Evolutionary conservation across 495 filamentous ascomycete species (phyloP).

Genomic region (Penicillium crystallinum): DNA sequence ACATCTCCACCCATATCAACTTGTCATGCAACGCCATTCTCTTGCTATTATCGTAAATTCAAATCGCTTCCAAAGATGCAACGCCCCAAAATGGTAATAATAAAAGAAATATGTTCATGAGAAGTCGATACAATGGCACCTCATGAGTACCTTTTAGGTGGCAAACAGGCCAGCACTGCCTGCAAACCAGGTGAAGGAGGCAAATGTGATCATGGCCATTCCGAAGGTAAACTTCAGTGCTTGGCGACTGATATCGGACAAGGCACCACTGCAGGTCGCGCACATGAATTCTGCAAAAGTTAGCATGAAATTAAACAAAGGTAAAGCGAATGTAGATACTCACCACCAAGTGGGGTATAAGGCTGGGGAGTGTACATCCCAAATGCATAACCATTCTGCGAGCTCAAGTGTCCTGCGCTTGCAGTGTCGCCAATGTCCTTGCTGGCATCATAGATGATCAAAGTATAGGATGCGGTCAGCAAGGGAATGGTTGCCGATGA

Average conservation of each 20-base stretch:
- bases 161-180: slow-evolving; percentile 58
- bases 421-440: slow-evolving; percentile 56
- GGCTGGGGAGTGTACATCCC: slow-evolving; percentile 73
- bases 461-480: slow-evolving; percentile 73
- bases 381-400: slow-evolving; percentile 61
- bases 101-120: slow-evolving; percentile 22
- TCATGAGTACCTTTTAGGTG: slow-evolving; percentile 7
- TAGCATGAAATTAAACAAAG: slow-evolving; percentile 3
- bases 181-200: slow-evolving; percentile 88
- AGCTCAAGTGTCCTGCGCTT: slow-evolving; percentile 65
- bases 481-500: slow-evolving; percentile 54
- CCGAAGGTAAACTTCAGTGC: slow-evolving; percentile 67
- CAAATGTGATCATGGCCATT: slow-evolving; percentile 70
- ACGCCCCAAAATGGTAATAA: slow-evolving; percentile 12
- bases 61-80: slow-evolving; percentile 19
- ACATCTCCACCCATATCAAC: slow-evolving; percentile 9
- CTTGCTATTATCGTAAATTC: slow-evolving; percentile 28
- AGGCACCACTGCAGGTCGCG: slow-evolving; percentile 68
- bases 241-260: slow-evolving; percentile 57
- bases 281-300: slow-evolving; percentile 48
- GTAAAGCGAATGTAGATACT: slow-evolving; percentile 23
- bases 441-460: slow-evolving; percentile 74
- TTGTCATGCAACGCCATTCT: slow-evolving; percentile 23
- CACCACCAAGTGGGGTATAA: slow-evolving; percentile 58
- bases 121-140: slow-evolving; percentile 3